phyloP scores from a whole-genome alignment of 495 filamentous ascomycete genomes.

The Neurospora africana region DNA sequence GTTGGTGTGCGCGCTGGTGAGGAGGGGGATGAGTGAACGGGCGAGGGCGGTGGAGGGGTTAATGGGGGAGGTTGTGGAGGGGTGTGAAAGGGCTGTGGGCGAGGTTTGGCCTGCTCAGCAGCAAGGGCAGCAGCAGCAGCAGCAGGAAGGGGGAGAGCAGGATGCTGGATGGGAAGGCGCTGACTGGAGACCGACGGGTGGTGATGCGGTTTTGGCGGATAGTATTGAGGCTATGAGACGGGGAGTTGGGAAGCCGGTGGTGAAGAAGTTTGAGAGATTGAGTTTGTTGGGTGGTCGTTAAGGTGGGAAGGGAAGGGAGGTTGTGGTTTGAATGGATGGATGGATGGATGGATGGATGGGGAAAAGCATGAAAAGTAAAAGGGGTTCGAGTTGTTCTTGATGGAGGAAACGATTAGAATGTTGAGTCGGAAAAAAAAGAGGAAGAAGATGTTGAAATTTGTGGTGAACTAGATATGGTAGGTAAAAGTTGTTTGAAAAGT shows the following conservation, averaged over 20 bases:
- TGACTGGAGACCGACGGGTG: conserved; percentile 29
- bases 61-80: conserved; percentile 58
- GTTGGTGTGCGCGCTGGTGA: conserved; percentile 62
- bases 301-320: neutral
- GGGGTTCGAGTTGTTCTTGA: neutral
- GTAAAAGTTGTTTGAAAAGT: neutral
- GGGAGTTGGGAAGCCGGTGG: conserved; percentile 34
- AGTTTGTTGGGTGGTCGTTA: conserved; percentile 24
- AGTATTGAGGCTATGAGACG: conserved; percentile 35
- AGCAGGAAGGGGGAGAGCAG: conserved; percentile 3
- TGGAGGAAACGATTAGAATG: neutral
- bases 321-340: neutral
- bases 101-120: conserved; percentile 52
- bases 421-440: neutral
- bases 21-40: conserved; percentile 78
- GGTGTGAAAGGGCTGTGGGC: conserved; percentile 49
- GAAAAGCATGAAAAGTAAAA: neutral
- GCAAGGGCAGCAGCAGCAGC: conserved; percentile 8
- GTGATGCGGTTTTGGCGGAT: conserved; percentile 41
- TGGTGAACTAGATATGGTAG: neutral
- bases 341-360: neutral
- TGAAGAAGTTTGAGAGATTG: conserved; percentile 41
- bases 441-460: neutral
- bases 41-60: conserved; percentile 65
- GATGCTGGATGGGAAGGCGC: conserved; percentile 19